phyloP scores from a whole-genome alignment of 2,329 filamentous ascomycete genomes.

The Hansfordia pulvinata region DNA sequence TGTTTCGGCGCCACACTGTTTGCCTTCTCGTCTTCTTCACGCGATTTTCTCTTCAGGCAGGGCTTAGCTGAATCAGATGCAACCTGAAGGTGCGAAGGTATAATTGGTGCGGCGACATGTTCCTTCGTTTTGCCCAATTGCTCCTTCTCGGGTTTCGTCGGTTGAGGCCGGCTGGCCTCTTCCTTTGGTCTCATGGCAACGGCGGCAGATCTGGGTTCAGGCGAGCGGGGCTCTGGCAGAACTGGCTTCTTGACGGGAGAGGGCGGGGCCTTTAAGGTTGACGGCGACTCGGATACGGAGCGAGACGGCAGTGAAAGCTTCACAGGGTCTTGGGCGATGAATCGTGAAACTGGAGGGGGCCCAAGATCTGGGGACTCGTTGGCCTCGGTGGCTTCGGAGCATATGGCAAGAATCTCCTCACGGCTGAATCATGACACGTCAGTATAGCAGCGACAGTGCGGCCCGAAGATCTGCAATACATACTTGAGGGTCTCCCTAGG shows the following conservation, averaged over 20 bases:
- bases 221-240: conserved; percentile 2
- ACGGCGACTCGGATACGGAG: conserved; percentile 5
- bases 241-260: conserved; percentile 5
- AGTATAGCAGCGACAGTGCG: conserved; percentile 5
- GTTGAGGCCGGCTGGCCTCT: conserved; percentile 1
- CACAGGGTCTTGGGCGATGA: conserved; percentile 40
- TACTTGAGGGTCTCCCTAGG: conserved; percentile 57
- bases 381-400: conserved; percentile 30
- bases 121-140: conserved; percentile 1
- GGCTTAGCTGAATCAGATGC: conserved; percentile 22
- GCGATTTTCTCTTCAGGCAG: conserved; percentile 44
- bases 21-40: conserved; percentile 38
- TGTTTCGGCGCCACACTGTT: conserved; percentile 17
- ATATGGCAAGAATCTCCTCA: conserved; percentile 49
- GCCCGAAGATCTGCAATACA: conserved; percentile 1
- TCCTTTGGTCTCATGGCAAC: conserved; percentile 3
- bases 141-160: conserved; percentile 1
- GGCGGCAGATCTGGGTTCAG: too few species aligned
- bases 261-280: conserved; percentile 4
- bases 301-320: conserved; percentile 34
- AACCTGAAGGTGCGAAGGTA: conserved; percentile 2
- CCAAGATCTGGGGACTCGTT: conserved; percentile 58
- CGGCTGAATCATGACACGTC: conserved; percentile 24
- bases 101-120: conserved; percentile 3
- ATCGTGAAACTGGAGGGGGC: conserved; percentile 44